Conservation (phyloP, 192 early-diverging fungal species). For the Podila epicladia region DNA sequence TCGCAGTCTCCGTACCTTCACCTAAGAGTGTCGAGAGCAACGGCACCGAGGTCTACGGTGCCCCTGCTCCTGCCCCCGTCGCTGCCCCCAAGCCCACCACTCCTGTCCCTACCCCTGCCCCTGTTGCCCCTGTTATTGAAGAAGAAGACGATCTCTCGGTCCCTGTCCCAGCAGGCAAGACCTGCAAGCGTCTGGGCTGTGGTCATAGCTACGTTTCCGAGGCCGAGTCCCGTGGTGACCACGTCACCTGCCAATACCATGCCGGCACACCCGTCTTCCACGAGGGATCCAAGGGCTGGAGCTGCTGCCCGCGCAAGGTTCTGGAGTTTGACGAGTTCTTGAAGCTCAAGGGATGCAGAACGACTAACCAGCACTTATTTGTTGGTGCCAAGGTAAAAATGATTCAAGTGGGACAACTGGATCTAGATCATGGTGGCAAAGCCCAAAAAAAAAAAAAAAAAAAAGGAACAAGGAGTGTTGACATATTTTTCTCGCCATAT, state of each 20-base stretch:
- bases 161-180: constrained; percentile 73
- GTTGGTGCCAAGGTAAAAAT: constrained; percentile 61
- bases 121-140: constrained; percentile 63
- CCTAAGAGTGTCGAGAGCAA: constrained; percentile 11
- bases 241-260: constrained; percentile 85
- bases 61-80: constrained; percentile 22
- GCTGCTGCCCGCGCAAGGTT: constrained; percentile 94
- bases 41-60: constrained; percentile 53
- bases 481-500: not conserved
- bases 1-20: constrained; percentile 18
- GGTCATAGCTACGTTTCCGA: constrained; percentile 70
- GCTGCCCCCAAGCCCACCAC: constrained; percentile 29
- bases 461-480: not conserved
- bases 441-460: not conserved
- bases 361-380: constrained; percentile 91
- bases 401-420: not conserved
- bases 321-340: constrained; percentile 99
- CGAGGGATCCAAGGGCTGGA: constrained; percentile 98
- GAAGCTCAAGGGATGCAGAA: constrained; percentile 91
- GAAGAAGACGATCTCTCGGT: constrained; percentile 83
- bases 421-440: not conserved
- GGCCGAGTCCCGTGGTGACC: constrained; percentile 59
- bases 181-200: constrained; percentile 89
- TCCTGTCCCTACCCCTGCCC: constrained; percentile 33
- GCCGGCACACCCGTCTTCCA: constrained; percentile 93